Conservation (phyloP, 2,329 filamentous ascomycete genomes). For the Raffaelea deltoideospora region DNA sequence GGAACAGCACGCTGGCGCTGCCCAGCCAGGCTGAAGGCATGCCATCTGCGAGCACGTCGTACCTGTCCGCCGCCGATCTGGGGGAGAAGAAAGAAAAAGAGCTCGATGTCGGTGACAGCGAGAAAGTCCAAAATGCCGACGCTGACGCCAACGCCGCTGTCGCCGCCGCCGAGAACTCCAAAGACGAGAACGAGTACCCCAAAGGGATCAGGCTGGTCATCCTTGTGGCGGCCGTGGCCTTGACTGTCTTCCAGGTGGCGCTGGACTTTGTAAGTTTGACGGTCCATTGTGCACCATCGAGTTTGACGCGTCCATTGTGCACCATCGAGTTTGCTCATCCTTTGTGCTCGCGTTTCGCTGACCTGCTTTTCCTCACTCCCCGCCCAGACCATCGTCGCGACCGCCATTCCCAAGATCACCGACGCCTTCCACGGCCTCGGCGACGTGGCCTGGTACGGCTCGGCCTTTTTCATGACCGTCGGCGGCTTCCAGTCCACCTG, state of each 20-base stretch:
- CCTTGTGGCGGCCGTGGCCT: conserved; percentile 29
- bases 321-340: too few species aligned
- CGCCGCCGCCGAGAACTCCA: background rate
- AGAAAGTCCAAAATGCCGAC: background rate
- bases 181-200: conserved; percentile 21
- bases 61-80: too few species aligned
- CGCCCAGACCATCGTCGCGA: conserved; percentile 40
- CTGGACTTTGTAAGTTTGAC: conserved; percentile 30
- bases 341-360: too few species aligned
- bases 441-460: conserved; percentile 44
- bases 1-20: too few species aligned
- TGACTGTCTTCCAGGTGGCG: conserved; percentile 33
- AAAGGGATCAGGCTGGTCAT: conserved; percentile 22
- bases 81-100: too few species aligned
- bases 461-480: conserved; percentile 35
- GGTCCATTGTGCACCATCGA: too few species aligned
- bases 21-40: too few species aligned
- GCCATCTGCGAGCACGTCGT: too few species aligned
- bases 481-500: conserved; percentile 28
- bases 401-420: conserved; percentile 41
- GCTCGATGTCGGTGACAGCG: too few species aligned
- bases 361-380: too few species aligned
- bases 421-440: conserved; percentile 34
- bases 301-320: too few species aligned
- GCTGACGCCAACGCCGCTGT: background rate